Evolutionary conservation across 495 filamentous ascomycete species (phyloP).

Genomic region (Beverwykella pulmonaria): DNA sequence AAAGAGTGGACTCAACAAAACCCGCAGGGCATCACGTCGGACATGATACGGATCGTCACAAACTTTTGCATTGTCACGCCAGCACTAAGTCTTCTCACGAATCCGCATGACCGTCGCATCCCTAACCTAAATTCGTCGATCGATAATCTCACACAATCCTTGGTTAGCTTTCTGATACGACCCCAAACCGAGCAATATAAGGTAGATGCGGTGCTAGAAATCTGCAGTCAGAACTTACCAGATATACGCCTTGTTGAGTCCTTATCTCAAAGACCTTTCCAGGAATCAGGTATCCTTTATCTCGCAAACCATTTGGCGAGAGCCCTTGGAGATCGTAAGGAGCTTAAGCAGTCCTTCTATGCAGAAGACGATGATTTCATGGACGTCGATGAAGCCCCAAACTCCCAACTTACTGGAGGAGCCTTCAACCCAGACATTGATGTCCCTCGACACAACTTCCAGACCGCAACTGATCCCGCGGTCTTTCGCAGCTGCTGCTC

Average conservation of each 20-base stretch:
- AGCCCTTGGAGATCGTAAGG: slow-evolving; percentile 51
- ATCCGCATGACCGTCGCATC: slow-evolving; percentile 35
- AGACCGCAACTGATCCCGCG: slow-evolving; percentile 50
- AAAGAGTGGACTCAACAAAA: slow-evolving; percentile 31
- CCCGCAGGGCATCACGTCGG: slow-evolving; percentile 40
- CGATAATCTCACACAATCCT: slow-evolving; percentile 29
- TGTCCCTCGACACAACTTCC: slow-evolving; percentile 54
- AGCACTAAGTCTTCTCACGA: slow-evolving; percentile 23
- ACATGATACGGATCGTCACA: slow-evolving; percentile 43
- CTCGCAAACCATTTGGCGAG: slow-evolving; percentile 30
- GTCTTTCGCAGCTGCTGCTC: slow-evolving; percentile 51
- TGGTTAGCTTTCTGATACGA: slow-evolving; percentile 38
- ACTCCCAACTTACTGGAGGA: slow-evolving; percentile 54
- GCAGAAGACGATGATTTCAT: slow-evolving; percentile 59
- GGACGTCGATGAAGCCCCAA: slow-evolving; percentile 78
- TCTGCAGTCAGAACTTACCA: slow-evolving; percentile 25
- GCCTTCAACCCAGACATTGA: slow-evolving; percentile 39
- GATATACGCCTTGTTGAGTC: slow-evolving; percentile 15
- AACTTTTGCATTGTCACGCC: slow-evolving; percentile 37
- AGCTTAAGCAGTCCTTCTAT: slow-evolving; percentile 39
- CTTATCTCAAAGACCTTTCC: slow-evolving; percentile 24
- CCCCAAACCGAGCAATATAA: slow-evolving; percentile 41
- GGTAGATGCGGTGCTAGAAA: slow-evolving; percentile 43
- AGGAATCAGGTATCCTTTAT: slow-evolving; percentile 9
- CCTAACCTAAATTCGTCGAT: slow-evolving; percentile 29